A percentile compares a stretch with the other conserved stretches of the same genome.
Conservation (phyloP, 2,329 filamentous ascomycete species). For the Fusarium falciforme region DNA sequence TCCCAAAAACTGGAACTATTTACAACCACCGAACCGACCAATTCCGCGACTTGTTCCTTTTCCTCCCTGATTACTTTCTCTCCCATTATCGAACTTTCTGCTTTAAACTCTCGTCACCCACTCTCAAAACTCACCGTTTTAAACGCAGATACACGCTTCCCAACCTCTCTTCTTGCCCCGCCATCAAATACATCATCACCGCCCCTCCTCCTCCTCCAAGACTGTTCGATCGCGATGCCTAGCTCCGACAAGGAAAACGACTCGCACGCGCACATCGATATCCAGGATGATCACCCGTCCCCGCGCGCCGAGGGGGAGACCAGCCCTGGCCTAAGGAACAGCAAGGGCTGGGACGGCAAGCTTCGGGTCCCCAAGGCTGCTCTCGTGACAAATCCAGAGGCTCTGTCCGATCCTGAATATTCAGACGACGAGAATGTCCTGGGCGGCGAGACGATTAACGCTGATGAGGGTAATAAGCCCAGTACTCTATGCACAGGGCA, state of each 20-base stretch:
- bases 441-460: constrained; percentile 78
- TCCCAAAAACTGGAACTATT: constrained; percentile 1
- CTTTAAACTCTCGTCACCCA: background rate
- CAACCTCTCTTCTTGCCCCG: constrained; percentile 23
- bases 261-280: constrained; percentile 60
- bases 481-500: background rate
- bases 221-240: constrained; percentile 50
- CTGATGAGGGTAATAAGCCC: constrained; percentile 77
- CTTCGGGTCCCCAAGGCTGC: constrained; percentile 74
- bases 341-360: constrained; percentile 87
- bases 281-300: constrained; percentile 56
- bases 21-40: background rate
- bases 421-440: constrained; percentile 77
- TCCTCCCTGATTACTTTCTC: background rate
- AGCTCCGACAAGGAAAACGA: constrained; percentile 53
- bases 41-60: background rate
- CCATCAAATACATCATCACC: constrained; percentile 31
- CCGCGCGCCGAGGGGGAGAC: constrained; percentile 55
- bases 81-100: background rate
- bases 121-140: background rate
- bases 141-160: constrained; percentile 17
- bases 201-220: background rate
- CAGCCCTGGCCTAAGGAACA: constrained; percentile 65
- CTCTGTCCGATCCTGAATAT: constrained; percentile 85
- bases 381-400: constrained; percentile 80